These are phyloP conservation scores for Neurospora sp. DNA, from an alignment of 495 filamentous ascomycete species.

Conservation along the genomic window DNA sequence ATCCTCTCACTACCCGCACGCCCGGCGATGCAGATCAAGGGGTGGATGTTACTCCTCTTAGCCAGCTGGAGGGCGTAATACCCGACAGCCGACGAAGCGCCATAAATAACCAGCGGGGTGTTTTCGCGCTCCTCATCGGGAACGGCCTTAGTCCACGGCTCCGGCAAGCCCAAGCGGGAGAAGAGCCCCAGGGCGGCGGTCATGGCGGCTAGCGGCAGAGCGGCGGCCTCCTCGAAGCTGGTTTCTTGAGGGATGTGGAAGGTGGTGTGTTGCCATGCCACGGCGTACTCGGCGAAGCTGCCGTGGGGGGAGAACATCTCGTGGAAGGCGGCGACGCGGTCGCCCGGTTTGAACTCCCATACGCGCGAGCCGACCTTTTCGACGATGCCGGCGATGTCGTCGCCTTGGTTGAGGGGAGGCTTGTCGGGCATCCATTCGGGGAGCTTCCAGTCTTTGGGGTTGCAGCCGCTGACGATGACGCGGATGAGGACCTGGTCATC, in stretches of 20 bases:
- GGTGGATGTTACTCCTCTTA: conserved; percentile 57
- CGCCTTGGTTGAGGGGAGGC: conserved; percentile 44
- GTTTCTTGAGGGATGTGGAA: conserved; percentile 43
- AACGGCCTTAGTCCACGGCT: conserved; percentile 42
- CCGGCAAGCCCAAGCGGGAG: conserved; percentile 46
- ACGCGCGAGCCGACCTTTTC: conserved; percentile 52
- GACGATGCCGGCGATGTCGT: conserved; percentile 65
- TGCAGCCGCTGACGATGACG: conserved; percentile 57
- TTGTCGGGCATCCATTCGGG: conserved; percentile 8
- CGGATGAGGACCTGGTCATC: conserved; percentile 59
- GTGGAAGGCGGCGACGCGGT: conserved; percentile 64
- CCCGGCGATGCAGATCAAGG: conserved; percentile 61
- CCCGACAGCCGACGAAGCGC: conserved; percentile 57
- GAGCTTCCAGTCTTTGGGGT: conserved; percentile 74
- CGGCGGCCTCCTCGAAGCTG: conserved; percentile 60
- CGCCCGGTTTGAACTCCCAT: conserved; percentile 52
- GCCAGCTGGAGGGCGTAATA: conserved; percentile 61
- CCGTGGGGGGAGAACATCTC: conserved; percentile 42
- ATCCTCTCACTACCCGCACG: conserved; percentile 42
- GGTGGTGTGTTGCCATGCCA: conserved; percentile 54
- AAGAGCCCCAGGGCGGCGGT: conserved; percentile 60
- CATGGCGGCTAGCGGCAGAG: conserved; percentile 65
- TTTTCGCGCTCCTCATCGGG: conserved; percentile 16
- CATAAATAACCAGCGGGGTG: conserved; percentile 49
- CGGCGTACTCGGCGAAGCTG: conserved; percentile 61